These are phyloP conservation scores for Fusarium oxysporum DNA, from an alignment of 2,329 filamentous ascomycete genomes.

Conservation along the genomic window DNA sequence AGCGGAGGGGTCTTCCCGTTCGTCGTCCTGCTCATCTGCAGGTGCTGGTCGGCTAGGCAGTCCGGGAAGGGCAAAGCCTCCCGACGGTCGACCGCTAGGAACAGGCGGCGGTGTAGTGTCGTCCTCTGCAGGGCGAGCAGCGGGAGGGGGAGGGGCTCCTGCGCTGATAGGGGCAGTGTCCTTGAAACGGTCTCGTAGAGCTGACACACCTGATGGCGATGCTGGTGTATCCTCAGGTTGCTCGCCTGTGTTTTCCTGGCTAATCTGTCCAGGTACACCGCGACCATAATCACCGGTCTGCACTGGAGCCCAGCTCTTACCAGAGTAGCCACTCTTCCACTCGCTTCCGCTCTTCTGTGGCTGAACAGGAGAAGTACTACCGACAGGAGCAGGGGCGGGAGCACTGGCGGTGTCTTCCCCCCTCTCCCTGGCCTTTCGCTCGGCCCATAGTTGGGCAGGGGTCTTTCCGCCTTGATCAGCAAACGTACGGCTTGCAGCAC, in stretches of 20 bases:
- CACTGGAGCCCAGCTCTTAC: constrained; percentile 91
- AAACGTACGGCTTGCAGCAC: constrained; percentile 89
- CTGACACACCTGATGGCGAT: constrained; percentile 72
- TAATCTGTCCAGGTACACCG: constrained; percentile 61
- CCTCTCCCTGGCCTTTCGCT: constrained; percentile 90
- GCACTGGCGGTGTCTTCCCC: constrained; percentile 60
- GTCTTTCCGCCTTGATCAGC: constrained; percentile 96
- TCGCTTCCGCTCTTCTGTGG: constrained; percentile 79
- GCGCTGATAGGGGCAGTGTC: constrained; percentile 77
- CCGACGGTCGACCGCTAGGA: constrained; percentile 75
- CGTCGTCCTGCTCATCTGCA: constrained; percentile 59
- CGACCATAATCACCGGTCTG: constrained; percentile 75
- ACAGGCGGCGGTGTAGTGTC: constrained; percentile 61
- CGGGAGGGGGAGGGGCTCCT: constrained; percentile 52
- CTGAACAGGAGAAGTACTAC: constrained; percentile 64
- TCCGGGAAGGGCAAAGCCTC: constrained; percentile 82
- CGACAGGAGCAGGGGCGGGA: constrained; percentile 50
- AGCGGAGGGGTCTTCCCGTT: constrained; percentile 61
- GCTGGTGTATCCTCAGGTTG: constrained; percentile 63
- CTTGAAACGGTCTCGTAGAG: constrained; percentile 86
- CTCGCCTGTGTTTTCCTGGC: constrained; percentile 73
- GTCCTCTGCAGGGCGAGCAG: constrained; percentile 53
- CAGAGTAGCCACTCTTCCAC: constrained; percentile 92
- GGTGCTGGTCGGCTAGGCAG: constrained; percentile 72
- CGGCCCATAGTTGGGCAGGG: constrained; percentile 95